These are phyloP conservation scores for Rubia occidens DNA, from an alignment of 305 asterid species.

Conservation along the genomic window DNA sequence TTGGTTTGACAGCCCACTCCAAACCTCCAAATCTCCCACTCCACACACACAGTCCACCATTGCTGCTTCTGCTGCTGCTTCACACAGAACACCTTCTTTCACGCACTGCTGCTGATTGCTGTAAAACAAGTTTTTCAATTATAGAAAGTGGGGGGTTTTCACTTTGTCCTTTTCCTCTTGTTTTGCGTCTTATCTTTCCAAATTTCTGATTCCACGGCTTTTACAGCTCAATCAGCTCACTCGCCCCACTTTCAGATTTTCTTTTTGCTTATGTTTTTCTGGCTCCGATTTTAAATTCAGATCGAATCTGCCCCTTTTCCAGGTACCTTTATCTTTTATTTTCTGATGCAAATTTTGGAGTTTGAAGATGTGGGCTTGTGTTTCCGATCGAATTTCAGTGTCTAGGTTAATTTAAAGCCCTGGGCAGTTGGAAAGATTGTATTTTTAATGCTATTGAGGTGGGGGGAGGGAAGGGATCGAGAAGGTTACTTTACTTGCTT, in stretches of 20 bases:
- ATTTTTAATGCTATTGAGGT: neutral
- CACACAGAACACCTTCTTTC: neutral
- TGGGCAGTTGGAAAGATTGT: neutral
- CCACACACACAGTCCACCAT: slow-evolving; percentile 1
- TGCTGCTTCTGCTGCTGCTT: neutral
- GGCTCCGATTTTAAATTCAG: neutral
- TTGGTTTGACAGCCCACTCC: slow-evolving; percentile 3
- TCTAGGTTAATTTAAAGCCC: neutral
- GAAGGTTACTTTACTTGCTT: slow-evolving; percentile 1
- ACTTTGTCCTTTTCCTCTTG: neutral
- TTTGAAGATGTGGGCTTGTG: neutral
- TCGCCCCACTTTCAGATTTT: neutral
- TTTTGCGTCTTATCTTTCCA: slow-evolving; percentile 10
- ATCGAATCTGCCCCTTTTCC: slow-evolving; percentile 17
- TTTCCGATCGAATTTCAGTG: neutral
- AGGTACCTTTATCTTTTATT: slow-evolving; percentile 5
- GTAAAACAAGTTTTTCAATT: neutral
- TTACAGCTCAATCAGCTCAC: slow-evolving; percentile 17
- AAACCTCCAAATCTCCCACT: slow-evolving; percentile 4
- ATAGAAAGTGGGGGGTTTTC: neutral
- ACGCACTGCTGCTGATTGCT: slow-evolving; percentile 5
- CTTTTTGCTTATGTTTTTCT: neutral
- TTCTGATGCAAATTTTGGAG: neutral
- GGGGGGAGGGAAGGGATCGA: neutral
- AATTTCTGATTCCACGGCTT: neutral